These are phyloP conservation scores for Penicillium roqueforti DNA, from an alignment of 495 filamentous ascomycete species.

Conservation along the genomic window DNA sequence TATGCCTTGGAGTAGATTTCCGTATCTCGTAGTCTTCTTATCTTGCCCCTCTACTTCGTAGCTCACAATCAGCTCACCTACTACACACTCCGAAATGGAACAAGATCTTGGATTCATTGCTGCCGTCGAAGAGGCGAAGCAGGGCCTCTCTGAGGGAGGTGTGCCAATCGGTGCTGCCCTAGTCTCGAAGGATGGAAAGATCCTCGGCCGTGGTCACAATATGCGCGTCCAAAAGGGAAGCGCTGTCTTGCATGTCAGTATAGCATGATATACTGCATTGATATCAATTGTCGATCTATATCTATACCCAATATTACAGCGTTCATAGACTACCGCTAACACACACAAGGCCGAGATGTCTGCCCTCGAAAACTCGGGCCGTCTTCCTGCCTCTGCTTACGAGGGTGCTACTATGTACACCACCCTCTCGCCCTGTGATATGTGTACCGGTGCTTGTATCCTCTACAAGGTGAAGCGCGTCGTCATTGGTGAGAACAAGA, in stretches of 20 bases:
- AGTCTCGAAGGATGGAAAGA: conserved; percentile 62
- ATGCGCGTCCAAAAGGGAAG: conserved; percentile 75
- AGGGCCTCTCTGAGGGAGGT: conserved; percentile 67
- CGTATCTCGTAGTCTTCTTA: not conserved
- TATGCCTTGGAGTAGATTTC: conserved; percentile 1
- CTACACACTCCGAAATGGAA: conserved; percentile 33
- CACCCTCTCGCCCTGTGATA: conserved; percentile 81
- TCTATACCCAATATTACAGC: not conserved
- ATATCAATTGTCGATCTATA: conserved; percentile 1
- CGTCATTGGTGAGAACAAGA: conserved; percentile 81
- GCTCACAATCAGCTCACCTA: not conserved
- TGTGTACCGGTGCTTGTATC: conserved; percentile 82
- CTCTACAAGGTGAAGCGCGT: conserved; percentile 77
- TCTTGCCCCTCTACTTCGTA: not conserved
- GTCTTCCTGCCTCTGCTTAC: conserved; percentile 68
- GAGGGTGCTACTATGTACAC: conserved; percentile 80
- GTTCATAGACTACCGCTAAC: not conserved
- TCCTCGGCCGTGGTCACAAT: conserved; percentile 79
- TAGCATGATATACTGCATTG: not conserved
- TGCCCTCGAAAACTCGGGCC: conserved; percentile 72
- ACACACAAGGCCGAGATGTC: conserved; percentile 68
- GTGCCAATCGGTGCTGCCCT: conserved; percentile 80
- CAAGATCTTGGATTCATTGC: conserved; percentile 48
- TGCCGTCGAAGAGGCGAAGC: conserved; percentile 74
- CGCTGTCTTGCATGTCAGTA: conserved; percentile 68